Evolutionary conservation across 2,329 filamentous ascomycete genomes (phyloP).

Genomic region (Fusarium denticulatum): DNA sequence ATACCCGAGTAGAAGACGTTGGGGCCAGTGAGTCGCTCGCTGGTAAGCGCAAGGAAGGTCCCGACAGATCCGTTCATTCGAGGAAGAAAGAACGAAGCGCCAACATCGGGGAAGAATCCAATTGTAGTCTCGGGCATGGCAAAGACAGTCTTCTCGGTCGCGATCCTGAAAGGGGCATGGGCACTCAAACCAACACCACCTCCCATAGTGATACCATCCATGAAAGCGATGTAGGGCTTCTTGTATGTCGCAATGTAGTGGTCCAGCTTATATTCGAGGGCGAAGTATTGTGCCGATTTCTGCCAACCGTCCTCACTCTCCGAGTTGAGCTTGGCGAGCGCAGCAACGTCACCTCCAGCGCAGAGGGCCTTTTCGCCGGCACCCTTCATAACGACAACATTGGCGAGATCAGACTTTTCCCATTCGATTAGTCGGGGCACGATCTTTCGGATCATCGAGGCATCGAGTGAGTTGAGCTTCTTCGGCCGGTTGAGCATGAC

Average conservation of each 20-base stretch:
- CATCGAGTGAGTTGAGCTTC: constrained; percentile 92
- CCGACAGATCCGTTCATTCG: constrained; percentile 87
- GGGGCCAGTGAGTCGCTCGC: constrained; percentile 81
- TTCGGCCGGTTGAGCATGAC: constrained; percentile 93
- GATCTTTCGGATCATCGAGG: constrained; percentile 96
- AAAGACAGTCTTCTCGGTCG: constrained; percentile 93
- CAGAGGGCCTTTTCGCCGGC: constrained; percentile 87
- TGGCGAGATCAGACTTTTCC: constrained; percentile 94
- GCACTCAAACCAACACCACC: constrained; percentile 94
- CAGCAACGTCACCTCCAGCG: constrained; percentile 89
- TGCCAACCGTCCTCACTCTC: constrained; percentile 75
- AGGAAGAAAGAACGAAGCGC: constrained; percentile 94
- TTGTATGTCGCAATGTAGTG: constrained; percentile 93
- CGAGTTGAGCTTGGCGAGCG: constrained; percentile 78
- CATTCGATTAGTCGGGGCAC: constrained; percentile 89
- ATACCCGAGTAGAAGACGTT: constrained; percentile 92
- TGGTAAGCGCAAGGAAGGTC: constrained; percentile 93
- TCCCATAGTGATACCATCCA: constrained; percentile 99
- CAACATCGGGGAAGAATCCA: constrained; percentile 98
- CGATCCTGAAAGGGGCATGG: constrained; percentile 95
- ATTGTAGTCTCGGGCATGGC: constrained; percentile 99
- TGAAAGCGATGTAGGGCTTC: constrained; percentile 94
- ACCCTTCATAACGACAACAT: constrained; percentile 92
- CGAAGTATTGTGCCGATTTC: constrained; percentile 86
- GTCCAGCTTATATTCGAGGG: constrained; percentile 93